Conservation (phyloP, 305 asterid genomes). For the Fraxinus latifolia region DNA sequence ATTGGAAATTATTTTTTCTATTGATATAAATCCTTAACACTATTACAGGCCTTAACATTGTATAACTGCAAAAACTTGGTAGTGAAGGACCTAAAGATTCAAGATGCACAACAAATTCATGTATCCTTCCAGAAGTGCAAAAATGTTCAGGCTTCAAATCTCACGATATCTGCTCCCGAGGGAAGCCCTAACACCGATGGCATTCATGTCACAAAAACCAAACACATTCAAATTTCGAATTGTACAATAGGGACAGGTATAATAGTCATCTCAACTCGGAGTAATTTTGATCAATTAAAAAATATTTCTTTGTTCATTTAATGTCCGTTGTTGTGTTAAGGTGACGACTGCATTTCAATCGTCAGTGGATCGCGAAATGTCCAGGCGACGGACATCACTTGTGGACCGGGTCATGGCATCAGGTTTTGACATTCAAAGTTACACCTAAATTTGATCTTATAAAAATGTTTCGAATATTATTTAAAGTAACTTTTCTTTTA, state of each 20-base stretch:
- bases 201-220: slow-evolving; percentile 53
- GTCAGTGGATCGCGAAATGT: slow-evolving; percentile 54
- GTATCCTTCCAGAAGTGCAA: slow-evolving; percentile 45
- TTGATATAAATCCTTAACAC: neutral
- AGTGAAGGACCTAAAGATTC: slow-evolving; percentile 40
- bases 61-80: slow-evolving; percentile 51
- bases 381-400: slow-evolving; percentile 41
- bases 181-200: slow-evolving; percentile 85
- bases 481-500: neutral
- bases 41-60: slow-evolving; percentile 64
- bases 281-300: neutral
- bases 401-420: slow-evolving; percentile 85
- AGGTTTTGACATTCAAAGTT: slow-evolving; percentile 28
- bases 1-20: neutral
- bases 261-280: neutral
- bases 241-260: slow-evolving; percentile 60
- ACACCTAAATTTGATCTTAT: neutral
- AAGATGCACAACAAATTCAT: slow-evolving; percentile 70
- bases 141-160: slow-evolving; percentile 43
- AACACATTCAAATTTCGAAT: slow-evolving; percentile 44
- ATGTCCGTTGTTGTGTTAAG: slow-evolving; percentile 30
- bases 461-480: neutral
- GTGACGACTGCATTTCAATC: slow-evolving; percentile 84
- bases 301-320: neutral
- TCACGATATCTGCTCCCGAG: slow-evolving; percentile 50